Evolutionary conservation across 1,284 basidiomycete genomes (phyloP).

Genomic region (Caloboletus inedulis): DNA sequence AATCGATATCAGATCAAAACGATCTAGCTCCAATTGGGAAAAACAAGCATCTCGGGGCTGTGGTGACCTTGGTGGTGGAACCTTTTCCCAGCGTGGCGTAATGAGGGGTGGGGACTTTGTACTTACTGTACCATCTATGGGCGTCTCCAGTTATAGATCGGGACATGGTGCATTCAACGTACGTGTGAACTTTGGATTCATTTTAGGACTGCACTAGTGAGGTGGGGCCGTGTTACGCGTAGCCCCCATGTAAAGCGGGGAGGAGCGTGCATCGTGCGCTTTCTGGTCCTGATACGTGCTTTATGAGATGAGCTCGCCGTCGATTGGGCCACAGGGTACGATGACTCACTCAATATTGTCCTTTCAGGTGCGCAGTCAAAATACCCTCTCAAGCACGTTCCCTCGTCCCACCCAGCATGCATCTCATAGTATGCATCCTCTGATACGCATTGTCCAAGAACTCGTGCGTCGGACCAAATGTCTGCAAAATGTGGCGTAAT

Average conservation of each 20-base stretch:
- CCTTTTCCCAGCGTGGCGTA: not conserved
- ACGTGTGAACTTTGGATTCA: conserved; percentile 11
- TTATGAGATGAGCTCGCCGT: too few species aligned
- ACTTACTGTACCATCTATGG: conserved; percentile 3
- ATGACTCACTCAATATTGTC: not conserved
- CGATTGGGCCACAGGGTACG: not conserved
- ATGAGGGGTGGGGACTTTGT: not conserved
- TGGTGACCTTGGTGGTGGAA: not conserved
- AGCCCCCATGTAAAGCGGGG: not conserved
- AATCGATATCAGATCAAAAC: conserved; percentile 21
- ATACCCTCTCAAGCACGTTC: not conserved
- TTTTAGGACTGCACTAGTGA: conserved; percentile 1
- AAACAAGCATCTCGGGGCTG: not conserved
- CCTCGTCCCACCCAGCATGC: not conserved
- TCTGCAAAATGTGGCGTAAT: not conserved
- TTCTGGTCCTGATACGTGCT: not conserved
- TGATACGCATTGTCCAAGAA: not conserved
- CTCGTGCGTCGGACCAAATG: not conserved
- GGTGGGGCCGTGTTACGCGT: not conserved
- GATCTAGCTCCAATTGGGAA: conserved; percentile 20
- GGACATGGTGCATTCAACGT: not conserved
- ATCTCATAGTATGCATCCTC: not conserved
- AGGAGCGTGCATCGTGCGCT: not conserved
- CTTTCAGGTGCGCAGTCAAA: not conserved
- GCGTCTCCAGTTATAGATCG: conserved; percentile 10